phyloP scores from a whole-genome alignment of 768 basidiomycete species.

The Russula foetens region DNA sequence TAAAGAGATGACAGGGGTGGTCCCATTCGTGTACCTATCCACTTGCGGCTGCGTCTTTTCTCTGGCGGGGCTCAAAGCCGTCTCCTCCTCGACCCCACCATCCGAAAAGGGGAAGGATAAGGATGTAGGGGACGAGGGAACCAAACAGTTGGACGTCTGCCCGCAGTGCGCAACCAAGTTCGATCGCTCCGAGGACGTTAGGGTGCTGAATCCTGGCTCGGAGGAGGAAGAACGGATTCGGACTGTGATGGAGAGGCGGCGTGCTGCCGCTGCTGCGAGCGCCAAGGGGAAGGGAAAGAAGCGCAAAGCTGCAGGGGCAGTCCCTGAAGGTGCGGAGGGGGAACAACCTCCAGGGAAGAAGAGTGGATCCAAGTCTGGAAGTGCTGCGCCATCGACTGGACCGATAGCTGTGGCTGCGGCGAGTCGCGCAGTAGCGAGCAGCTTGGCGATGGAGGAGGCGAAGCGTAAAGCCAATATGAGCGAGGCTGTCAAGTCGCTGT shows the following conservation, averaged over 20 bases:
- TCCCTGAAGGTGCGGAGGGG: conserved; percentile 27
- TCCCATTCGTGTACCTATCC: conserved; percentile 82
- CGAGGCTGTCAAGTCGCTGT: conserved; percentile 77
- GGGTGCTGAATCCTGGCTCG: conserved; percentile 57
- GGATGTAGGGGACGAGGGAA: conserved; percentile 22
- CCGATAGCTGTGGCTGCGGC: conserved; percentile 49
- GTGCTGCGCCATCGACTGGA: conserved; percentile 33
- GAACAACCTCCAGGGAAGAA: conserved; percentile 27
- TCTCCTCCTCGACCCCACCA: conserved; percentile 35
- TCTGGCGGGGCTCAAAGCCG: conserved; percentile 68
- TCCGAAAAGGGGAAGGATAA: conserved; percentile 24
- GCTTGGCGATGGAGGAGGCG: conserved; percentile 72
- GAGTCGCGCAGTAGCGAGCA: conserved; percentile 52
- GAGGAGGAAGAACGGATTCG: conserved; percentile 60
- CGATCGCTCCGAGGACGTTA: conserved; percentile 43
- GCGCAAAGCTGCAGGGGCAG: conserved; percentile 39
- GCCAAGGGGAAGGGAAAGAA: conserved; percentile 49
- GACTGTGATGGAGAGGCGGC: conserved; percentile 46
- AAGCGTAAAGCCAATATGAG: conserved; percentile 82
- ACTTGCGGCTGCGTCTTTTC: conserved; percentile 91
- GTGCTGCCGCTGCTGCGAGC: conserved; percentile 47
- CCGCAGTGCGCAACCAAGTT: conserved; percentile 75
- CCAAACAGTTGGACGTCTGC: conserved; percentile 46
- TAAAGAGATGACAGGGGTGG: conserved; percentile 89
- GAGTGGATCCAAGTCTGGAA: background rate